A percentile compares a stretch with the other conserved stretches of the same genome.
Evolutionary conservation across 108 stramenopile genomes (phyloP).

Genomic region (Skeletonema potamos): DNA sequence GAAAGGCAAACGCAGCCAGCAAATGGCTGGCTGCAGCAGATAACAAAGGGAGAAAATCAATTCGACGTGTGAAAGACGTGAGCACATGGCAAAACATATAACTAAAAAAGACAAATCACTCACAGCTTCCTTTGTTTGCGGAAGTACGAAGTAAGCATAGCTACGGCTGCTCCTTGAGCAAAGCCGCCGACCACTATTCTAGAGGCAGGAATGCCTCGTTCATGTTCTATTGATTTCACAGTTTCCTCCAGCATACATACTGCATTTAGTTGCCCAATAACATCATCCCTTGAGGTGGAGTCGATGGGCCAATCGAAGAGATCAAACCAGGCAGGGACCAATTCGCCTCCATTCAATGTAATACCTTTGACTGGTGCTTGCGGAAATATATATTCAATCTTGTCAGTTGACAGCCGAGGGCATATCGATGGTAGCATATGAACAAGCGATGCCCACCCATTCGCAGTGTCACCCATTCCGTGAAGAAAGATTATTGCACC

Average conservation of each 20-base stretch:
- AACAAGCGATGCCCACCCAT: constrained; percentile 60
- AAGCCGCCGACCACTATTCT: constrained; percentile 78
- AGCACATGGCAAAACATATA: not conserved
- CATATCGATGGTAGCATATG: constrained; percentile 43
- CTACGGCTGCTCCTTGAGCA: constrained; percentile 71
- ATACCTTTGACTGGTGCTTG: constrained; percentile 69
- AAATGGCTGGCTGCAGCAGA: constrained; percentile 11
- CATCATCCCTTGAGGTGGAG: constrained; percentile 58
- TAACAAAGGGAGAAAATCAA: not conserved
- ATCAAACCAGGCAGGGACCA: constrained; percentile 84
- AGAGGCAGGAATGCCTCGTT: constrained; percentile 46
- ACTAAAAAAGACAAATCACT: too few relatives aligned
- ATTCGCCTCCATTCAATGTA: constrained; percentile 67
- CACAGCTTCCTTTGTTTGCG: not conserved
- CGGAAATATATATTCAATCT: constrained; percentile 65
- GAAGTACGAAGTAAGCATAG: constrained; percentile 60
- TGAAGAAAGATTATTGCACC: constrained; percentile 68
- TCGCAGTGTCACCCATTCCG: constrained; percentile 68
- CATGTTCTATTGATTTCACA: constrained; percentile 25
- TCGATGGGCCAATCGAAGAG: constrained; percentile 75
- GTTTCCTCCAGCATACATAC: constrained; percentile 41
- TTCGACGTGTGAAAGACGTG: not conserved
- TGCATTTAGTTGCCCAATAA: constrained; percentile 34
- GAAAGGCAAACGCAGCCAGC: constrained; percentile 64
- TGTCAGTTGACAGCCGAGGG: constrained; percentile 37